Percentiles rank a stretch among this genome's conserved stretches.
These are phyloP conservation scores for Silene conica DNA, from an alignment of 148 eudicot genomes.

Conservation along the genomic window DNA sequence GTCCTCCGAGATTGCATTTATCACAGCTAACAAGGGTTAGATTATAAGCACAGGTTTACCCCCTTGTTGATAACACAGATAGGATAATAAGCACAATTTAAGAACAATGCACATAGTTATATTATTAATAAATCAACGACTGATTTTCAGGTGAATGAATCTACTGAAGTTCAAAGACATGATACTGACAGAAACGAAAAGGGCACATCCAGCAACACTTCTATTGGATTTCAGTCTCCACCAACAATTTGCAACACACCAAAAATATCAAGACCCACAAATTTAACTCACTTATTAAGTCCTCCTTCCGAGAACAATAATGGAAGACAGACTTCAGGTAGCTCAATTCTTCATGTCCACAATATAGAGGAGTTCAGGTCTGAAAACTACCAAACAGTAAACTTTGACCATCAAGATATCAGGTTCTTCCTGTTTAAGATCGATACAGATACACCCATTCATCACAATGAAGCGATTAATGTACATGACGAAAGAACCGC, in stretches of 20 bases:
- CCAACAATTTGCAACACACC: slow-evolving; percentile 2
- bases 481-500: background rate
- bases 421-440: slow-evolving; percentile 54
- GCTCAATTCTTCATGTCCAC: slow-evolving; percentile 27
- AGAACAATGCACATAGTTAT: too few relatives aligned
- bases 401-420: slow-evolving; percentile 50
- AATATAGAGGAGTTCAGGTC: slow-evolving; percentile 58
- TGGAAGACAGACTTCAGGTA: slow-evolving; percentile 32
- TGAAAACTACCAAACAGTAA: slow-evolving; percentile 21
- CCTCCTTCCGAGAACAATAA: background rate
- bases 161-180: slow-evolving; percentile 2
- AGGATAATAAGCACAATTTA: too few relatives aligned
- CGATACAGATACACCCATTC: background rate
- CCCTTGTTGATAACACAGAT: too few relatives aligned
- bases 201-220: background rate
- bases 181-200: background rate
- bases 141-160: slow-evolving; percentile 20
- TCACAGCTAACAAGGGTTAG: too few relatives aligned
- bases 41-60: too few relatives aligned
- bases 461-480: background rate
- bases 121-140: too few relatives aligned
- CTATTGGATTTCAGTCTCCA: background rate
- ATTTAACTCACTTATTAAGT: background rate
- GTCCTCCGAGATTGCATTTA: too few relatives aligned
- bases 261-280: background rate